Evolutionary conservation across 164 flowering plant species (phyloP), one percentile per base, ranked within the genome.

Genomic region (Dillenia suffruticosa): DNA sequence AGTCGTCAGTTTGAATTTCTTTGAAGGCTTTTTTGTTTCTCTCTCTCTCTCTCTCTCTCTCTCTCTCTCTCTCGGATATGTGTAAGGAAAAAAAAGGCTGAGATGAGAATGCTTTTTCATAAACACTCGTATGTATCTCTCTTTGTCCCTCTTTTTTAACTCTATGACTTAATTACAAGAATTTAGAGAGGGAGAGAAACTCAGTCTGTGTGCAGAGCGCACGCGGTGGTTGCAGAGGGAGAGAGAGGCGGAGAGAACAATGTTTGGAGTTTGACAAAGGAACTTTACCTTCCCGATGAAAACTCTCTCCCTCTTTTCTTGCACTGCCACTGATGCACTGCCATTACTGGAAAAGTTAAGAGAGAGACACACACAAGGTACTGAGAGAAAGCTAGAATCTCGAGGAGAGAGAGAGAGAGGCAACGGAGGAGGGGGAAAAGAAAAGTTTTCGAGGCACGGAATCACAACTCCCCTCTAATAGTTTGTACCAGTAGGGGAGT

Each of bases 201-300:
- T 32, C 40, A 32, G 40, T 32, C 5, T 32, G 43, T 11, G 63
- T 51, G 60, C 67, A 69, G 72, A 64, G 66, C 17, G 76, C 76
- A 73, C 74, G 77, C 72, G 70, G 59, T 67, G 61, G 17, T 51
- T 59, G 58, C 59, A 65, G 73, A 46, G 56, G 49, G 63, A 40
- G 64, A 65, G 57, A 17, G 61, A 59, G 26, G 54, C 40, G 56
- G 44, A 47, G 43, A 8, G 59, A 46, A 49, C 56, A 53, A 47
- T 60, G 46, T 54, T 43, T 22, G 56, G 16, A 40, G 46, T 11
- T 14, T 51, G 14, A 16, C 53, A 22, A 55, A 61, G 63, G 62
- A 68, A 66, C 71, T 69, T 87, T 85, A 74, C 84, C 85, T 87
- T 87, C 94, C 94, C 94, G 67, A 87, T 87, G 88, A 81, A 77